A percentile compares a stretch with the other conserved stretches of the same genome.
phyloP scores from a whole-genome alignment of 441 rosid species.

The Pelargonium citronellum region DNA sequence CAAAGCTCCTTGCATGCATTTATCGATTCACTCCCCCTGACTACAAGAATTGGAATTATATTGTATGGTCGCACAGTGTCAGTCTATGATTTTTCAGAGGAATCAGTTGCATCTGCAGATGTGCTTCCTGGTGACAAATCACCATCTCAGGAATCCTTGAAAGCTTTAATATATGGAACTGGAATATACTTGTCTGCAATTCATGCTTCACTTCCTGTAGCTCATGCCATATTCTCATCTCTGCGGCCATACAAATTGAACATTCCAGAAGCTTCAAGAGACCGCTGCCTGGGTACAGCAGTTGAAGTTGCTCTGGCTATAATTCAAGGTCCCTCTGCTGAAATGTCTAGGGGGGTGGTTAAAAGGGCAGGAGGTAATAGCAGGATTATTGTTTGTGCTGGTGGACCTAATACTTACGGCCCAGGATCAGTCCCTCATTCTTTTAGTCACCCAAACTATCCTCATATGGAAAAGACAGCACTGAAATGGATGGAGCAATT shows the following conservation, averaged over 20 bases:
- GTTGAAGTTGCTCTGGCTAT: constrained; percentile 86
- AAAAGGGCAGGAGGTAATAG: constrained; percentile 86
- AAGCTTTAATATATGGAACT: constrained; percentile 77
- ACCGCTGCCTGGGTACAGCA: constrained; percentile 83
- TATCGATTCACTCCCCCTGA: constrained; percentile 69
- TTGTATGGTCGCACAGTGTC: constrained; percentile 81
- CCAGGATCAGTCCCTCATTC: constrained; percentile 91
- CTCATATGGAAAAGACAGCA: constrained; percentile 76
- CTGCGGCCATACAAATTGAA: constrained; percentile 67
- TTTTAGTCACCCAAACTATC: constrained; percentile 74
- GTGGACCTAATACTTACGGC: constrained; percentile 89
- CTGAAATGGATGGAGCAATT: constrained; percentile 79
- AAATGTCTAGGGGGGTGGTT: constrained; percentile 73
- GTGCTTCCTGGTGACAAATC: constrained; percentile 88
- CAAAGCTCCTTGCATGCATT: constrained; percentile 96
- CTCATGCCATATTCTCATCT: constrained; percentile 84
- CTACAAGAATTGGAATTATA: constrained; percentile 76
- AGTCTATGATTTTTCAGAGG: constrained; percentile 84
- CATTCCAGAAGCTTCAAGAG: constrained; percentile 78
- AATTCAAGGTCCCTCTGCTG: constrained; percentile 88
- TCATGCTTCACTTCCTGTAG: constrained; percentile 91
- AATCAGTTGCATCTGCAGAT: constrained; percentile 85
- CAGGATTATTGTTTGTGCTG: constrained; percentile 83
- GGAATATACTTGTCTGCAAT: constrained; percentile 89
- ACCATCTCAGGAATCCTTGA: constrained; percentile 68